phyloP scores from a whole-genome alignment of 306 rosid species.

The Malus asiatica region DNA sequence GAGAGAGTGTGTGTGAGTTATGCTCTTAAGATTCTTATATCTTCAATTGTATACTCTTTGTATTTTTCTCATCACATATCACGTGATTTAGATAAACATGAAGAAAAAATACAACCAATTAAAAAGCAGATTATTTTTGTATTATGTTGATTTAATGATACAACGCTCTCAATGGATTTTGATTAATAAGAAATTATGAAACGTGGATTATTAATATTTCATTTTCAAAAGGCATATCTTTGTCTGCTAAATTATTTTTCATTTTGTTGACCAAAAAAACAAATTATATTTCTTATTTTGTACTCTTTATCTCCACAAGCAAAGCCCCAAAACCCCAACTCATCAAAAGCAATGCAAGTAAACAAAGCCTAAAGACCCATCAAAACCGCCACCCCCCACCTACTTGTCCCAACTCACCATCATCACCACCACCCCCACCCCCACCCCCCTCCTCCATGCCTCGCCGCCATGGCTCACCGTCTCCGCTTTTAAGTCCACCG shows the following conservation, averaged over 20 bases:
- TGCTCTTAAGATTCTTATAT: not conserved
- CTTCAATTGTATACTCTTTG: too few relatives aligned
- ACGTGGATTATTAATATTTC: not conserved
- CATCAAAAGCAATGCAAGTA: not conserved
- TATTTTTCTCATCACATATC: too few relatives aligned
- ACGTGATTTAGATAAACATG: too few relatives aligned
- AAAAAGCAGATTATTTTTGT: too few relatives aligned
- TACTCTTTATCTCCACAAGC: not conserved
- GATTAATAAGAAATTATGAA: not conserved
- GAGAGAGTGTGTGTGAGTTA: too few relatives aligned
- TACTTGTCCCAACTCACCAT: conserved; percentile 6
- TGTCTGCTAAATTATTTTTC: not conserved
- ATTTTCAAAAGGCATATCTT: not conserved
- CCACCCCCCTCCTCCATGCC: conserved; percentile 41
- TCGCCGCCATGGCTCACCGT: conserved; percentile 30
- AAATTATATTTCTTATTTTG: not conserved
- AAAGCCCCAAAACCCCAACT: not conserved
- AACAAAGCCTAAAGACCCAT: not conserved
- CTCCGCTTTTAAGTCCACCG: conserved; percentile 56
- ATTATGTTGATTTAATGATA: too few relatives aligned
- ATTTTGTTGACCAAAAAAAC: too few relatives aligned
- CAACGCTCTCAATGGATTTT: not conserved
- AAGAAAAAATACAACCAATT: too few relatives aligned
- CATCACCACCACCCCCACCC: not conserved
- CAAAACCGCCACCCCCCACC: conserved; percentile 18